These are phyloP conservation scores for Penicillium psychrosexuale DNA, from an alignment of 2,329 filamentous ascomycete genomes.

Conservation along the genomic window DNA sequence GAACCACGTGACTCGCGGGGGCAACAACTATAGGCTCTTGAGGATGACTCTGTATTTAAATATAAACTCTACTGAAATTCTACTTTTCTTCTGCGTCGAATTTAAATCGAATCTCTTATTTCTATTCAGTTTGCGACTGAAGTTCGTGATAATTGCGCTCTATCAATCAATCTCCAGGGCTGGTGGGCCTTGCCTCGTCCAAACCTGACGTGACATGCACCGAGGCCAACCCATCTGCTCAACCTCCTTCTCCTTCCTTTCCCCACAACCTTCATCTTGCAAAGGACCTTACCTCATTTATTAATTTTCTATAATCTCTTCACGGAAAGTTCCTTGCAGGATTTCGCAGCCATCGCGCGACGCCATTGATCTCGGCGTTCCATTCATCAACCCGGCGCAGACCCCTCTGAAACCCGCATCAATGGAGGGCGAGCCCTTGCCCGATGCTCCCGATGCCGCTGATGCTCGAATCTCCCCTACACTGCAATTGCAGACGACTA, in stretches of 20 bases:
- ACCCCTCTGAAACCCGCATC: constrained; percentile 8
- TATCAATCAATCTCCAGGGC: constrained; percentile 6
- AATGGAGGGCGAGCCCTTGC: constrained; percentile 32
- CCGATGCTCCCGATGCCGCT: constrained; percentile 16
- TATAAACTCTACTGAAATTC: neutral
- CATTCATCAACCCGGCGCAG: constrained; percentile 3
- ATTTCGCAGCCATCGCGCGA: constrained; percentile 1
- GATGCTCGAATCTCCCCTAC: constrained; percentile 24
- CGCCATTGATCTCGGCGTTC: constrained; percentile 1
- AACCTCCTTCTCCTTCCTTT: constrained; percentile 2
- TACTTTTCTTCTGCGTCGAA: neutral
- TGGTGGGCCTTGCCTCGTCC: constrained; percentile 16
- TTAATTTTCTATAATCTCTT: neutral
- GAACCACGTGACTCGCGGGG: neutral
- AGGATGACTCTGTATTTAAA: neutral
- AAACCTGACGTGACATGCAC: constrained; percentile 24
- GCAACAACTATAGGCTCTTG: neutral
- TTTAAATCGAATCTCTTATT: neutral
- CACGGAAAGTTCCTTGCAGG: neutral
- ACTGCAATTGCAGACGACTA: constrained; percentile 25
- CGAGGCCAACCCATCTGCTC: constrained; percentile 5
- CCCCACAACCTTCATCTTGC: neutral
- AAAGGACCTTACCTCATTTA: neutral
- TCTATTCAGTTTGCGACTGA: neutral
- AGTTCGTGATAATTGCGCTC: constrained; percentile 4